Percentiles rank a stretch among this genome's conserved stretches.
Evolutionary conservation across 2,329 filamentous ascomycete genomes (phyloP).

Genomic region (Hymenoscyphus occultus): DNA sequence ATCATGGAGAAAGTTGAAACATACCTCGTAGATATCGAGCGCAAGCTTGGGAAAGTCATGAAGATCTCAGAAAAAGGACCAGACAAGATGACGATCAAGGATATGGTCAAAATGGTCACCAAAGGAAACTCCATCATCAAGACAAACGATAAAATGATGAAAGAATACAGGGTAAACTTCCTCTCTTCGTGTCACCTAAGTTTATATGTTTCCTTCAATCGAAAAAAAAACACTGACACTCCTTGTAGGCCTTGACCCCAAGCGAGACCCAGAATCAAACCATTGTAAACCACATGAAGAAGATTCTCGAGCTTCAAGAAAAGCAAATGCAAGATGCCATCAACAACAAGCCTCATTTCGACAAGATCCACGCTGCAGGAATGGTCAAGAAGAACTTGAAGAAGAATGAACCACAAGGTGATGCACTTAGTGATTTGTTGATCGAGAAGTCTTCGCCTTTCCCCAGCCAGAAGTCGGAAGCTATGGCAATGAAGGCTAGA

Average conservation of each 20-base stretch:
- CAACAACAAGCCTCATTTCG: slow-evolving; percentile 21
- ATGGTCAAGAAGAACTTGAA: slow-evolving; percentile 7
- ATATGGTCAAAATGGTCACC: slow-evolving; percentile 31
- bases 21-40: slow-evolving; percentile 2
- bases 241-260: slow-evolving; percentile 16
- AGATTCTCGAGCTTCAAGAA: slow-evolving; percentile 30
- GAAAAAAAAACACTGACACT: background rate
- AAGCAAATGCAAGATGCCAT: slow-evolving; percentile 28
- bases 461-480: background rate
- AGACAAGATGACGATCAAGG: slow-evolving; percentile 25
- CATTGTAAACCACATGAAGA: slow-evolving; percentile 27
- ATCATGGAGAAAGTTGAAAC: slow-evolving; percentile 8
- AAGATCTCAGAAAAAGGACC: slow-evolving; percentile 32
- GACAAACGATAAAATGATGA: slow-evolving; percentile 32
- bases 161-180: slow-evolving; percentile 28
- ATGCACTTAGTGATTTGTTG: background rate
- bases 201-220: background rate
- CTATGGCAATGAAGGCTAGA: background rate
- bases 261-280: slow-evolving; percentile 25
- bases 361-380: slow-evolving; percentile 15
- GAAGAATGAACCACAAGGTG: background rate
- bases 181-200: background rate
- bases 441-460: background rate
- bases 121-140: slow-evolving; percentile 33
- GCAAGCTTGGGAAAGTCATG: slow-evolving; percentile 25